Base-by-base conservation (phyloP, 371 early-diverging fungal genomes). In the Coemansia sp. region DNA sequence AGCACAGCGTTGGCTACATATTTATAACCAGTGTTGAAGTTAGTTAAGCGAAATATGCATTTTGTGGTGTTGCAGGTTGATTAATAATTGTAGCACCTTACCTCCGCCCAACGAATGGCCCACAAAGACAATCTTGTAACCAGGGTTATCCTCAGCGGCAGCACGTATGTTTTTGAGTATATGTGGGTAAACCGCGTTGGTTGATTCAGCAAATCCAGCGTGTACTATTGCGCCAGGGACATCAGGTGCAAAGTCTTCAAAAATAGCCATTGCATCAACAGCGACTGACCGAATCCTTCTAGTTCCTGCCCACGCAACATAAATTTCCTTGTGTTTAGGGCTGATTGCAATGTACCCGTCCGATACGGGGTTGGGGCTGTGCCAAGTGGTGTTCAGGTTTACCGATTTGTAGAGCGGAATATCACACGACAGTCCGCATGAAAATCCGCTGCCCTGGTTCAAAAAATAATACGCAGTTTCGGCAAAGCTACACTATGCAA, bases 41-140 rank as follows among this genome's bases (percentile, higher is more conserved):
- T 13, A 18, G 21, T n/a, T 48, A 16, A 48, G 50, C 21, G 18
- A 4, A n/a, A 21, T 14, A n/a, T 18, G 27, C 34, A 10, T 50
- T 5, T 21, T 24, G 52, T 21, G 37, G 18, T 10, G 16, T 18
- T 29, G 26, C 10, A 22, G 14, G 6, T 39, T 18, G 0, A 10
- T 18, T n/a, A 8, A 48, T 2, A 14, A 6, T n/a, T 48, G 50
- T 2, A 8, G 21, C 5, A 22, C 4, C 68, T 54, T 76, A 72
- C 77, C 77, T 59, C 77, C 77, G 1, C 77, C 77, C 13, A 76
- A 60, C 0, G 77, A 76, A 42, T 76, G 77, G 3, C 77, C 77
- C n/a, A 76, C 16, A 65, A 76, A 76, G 1, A 73, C 63, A 29
- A 76, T 63, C 3, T 55, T 72, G 51, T 68, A 65, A 24, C 66